These are phyloP conservation scores for Polygonum aviculare DNA, from an alignment of 148 eudicot species.

Conservation along the genomic window DNA sequence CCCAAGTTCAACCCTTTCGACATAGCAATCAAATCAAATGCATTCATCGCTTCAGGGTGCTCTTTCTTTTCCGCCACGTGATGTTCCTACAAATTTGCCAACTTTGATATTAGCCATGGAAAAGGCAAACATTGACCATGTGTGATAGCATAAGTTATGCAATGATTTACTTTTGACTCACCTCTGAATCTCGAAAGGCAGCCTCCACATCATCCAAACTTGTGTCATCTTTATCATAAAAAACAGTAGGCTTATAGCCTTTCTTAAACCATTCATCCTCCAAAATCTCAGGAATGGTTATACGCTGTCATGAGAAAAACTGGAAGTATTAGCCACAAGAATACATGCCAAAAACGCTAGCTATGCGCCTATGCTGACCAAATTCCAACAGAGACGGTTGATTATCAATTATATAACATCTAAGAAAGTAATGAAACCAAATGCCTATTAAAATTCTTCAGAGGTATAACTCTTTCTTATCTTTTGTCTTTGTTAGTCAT, in stretches of 20 bases:
- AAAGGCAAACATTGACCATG: background rate
- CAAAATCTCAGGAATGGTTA: slow-evolving; percentile 63
- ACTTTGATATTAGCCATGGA: background rate
- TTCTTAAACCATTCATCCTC: slow-evolving; percentile 82
- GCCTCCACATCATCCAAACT: slow-evolving; percentile 96
- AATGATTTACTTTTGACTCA: slow-evolving; percentile 23
- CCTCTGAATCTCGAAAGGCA: slow-evolving; percentile 81
- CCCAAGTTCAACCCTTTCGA: slow-evolving; percentile 88
- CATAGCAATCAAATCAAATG: slow-evolving; percentile 93
- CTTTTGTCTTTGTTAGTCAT: background rate
- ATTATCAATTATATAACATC: background rate
- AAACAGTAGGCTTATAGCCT: slow-evolving; percentile 66
- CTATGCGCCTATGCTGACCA: background rate
- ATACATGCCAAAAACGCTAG: background rate
- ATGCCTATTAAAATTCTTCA: too few species aligned
- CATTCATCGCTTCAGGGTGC: slow-evolving; percentile 79
- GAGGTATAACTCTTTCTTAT: too few species aligned
- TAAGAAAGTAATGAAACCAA: too few species aligned
- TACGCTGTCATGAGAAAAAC: slow-evolving; percentile 49
- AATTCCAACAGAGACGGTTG: background rate
- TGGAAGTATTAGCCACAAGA: slow-evolving; percentile 1
- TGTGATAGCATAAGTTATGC: background rate
- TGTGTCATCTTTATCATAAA: slow-evolving; percentile 63
- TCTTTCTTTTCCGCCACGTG: slow-evolving; percentile 75
- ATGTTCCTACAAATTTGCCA: slow-evolving; percentile 44